These are phyloP conservation scores for Dunaliella primolecta DNA, from an alignment of 139 green algal species.

Conservation along the genomic window DNA sequence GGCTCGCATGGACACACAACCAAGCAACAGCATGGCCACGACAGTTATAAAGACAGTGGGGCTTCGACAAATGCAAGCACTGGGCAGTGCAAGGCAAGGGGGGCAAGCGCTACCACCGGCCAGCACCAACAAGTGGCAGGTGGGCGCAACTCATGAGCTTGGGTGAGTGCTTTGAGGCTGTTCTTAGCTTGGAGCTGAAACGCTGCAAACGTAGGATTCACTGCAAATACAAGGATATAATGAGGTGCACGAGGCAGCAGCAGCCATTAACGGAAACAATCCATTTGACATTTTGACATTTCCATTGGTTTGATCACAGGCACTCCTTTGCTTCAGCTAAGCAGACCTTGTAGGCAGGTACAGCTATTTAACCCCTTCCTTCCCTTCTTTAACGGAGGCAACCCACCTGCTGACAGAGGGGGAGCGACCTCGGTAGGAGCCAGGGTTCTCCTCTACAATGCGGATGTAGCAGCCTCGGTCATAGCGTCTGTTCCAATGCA, in stretches of 20 bases:
- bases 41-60: neutral
- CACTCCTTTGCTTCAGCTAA: neutral
- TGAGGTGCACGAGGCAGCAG: neutral
- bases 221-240: neutral
- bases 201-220: neutral
- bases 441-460: conserved; percentile 27
- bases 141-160: no score
- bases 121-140: no score
- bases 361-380: neutral
- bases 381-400: neutral
- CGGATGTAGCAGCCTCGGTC: conserved; percentile 36
- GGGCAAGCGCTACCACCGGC: neutral
- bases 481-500: conserved; percentile 1
- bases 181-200: neutral
- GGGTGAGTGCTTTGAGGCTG: neutral
- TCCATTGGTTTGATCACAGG: neutral
- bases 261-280: no score
- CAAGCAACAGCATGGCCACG: neutral
- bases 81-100: neutral
- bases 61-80: neutral
- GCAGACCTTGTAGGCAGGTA: neutral
- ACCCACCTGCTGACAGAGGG: neutral
- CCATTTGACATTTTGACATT: no score
- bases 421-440: neutral
- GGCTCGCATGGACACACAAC: neutral